Evolutionary conservation across 2,329 filamentous ascomycete species (phyloP), one percentile per base, ranked within the genome.

Genomic region (Neonectria sp.): DNA sequence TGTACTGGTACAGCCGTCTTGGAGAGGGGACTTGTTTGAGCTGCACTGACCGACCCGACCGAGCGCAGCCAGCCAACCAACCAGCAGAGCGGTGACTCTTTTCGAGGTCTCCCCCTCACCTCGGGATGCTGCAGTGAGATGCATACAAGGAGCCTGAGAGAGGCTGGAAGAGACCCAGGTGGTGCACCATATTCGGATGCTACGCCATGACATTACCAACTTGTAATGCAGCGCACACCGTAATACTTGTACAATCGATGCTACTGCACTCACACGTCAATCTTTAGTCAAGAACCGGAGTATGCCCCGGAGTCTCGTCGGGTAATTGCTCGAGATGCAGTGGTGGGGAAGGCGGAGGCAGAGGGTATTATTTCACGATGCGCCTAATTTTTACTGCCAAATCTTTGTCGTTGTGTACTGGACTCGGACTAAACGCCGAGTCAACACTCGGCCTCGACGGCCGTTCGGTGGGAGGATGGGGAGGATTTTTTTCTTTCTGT

Each of bases 191-290:
- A 31, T 37, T n/a, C 60, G 57, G 59, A 55, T 53, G 45, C 63
- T 66, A 71, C 63, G 46, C 49, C 31, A 73, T 59, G 56, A 15
- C 6, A 73, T 73, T 65, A 70, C 33, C 68, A 69, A 68, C 69
- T n/a, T 37, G 9, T 31, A 27, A 17, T 25, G 27, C 46, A 33
- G 17, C 37, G 53, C 56, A 59, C 21, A 40, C 31, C 8, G 27
- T 51, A 25, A 33, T 11, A n/a, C n/a, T 37, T 35, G 29, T 21
- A 24, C 8, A n/a, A 59, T 40, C 17, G 45, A 40, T 59, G 17
- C 45, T 35, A 59, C 56, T 40, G 29, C 46, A 27, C 31, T 9
- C n/a, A 45, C 33, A 29, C 56, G 29, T 35, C 31, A 29, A 33
- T 31, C 55, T 33, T 55, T 37, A 35, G 40, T 25, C 31, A 45